phyloP scores from a whole-genome alignment of 176 grass and related monocot species.

The Olyra latifolia region DNA sequence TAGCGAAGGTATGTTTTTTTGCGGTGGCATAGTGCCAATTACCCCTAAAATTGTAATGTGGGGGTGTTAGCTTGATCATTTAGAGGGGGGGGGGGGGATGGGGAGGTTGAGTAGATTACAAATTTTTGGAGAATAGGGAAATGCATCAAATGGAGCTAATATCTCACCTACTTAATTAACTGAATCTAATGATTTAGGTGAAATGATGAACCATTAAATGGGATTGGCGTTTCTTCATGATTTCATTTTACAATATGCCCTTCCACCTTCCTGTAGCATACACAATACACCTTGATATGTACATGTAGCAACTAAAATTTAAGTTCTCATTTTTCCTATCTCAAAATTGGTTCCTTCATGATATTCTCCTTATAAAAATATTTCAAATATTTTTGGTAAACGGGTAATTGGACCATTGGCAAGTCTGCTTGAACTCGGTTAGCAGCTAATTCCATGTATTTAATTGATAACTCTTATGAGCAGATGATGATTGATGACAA shows the following conservation, averaged over 20 bases:
- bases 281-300: neutral
- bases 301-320: neutral
- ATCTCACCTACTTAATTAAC: neutral
- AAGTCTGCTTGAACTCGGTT: neutral
- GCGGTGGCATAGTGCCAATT: no score
- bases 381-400: neutral
- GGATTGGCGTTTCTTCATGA: neutral
- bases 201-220: neutral
- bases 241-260: neutral
- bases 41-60: no score
- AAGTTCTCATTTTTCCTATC: neutral
- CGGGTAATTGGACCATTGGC: neutral
- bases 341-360: neutral
- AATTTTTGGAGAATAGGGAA: neutral
- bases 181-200: neutral
- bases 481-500: conserved; percentile 42
- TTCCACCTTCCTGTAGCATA: neutral
- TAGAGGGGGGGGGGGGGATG: no score
- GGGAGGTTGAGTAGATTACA: neutral
- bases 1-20: no score
- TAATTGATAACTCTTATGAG: conserved; percentile 22
- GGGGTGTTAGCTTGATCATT: neutral
- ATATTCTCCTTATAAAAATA: neutral
- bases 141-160: neutral
- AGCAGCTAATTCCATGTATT: neutral